Conservation (phyloP, 768 basidiomycete species). For the Tulasnella sp. region DNA sequence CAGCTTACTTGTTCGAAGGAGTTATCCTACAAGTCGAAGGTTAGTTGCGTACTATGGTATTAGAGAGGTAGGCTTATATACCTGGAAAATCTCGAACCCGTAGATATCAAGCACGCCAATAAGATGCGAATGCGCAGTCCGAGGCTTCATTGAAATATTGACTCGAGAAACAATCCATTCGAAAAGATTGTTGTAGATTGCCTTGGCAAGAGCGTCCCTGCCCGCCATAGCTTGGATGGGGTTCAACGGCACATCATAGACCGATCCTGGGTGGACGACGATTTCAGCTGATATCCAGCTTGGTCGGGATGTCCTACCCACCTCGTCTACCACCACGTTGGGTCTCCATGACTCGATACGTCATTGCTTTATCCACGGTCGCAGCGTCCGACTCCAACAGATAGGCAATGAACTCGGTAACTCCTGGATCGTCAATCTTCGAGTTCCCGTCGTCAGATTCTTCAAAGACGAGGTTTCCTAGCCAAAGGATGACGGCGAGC, state of each 20-base stretch:
- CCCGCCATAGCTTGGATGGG: conserved; percentile 87
- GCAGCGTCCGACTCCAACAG: conserved; percentile 85
- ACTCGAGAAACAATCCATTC: conserved; percentile 99
- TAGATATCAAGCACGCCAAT: conserved; percentile 99
- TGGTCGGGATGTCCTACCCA: conserved; percentile 24
- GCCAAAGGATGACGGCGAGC: conserved; percentile 90
- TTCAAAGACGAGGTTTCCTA: conserved; percentile 90
- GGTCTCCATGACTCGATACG: conserved; percentile 86
- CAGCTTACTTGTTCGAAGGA: conserved; percentile 73
- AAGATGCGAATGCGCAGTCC: conserved; percentile 70
- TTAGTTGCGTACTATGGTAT: conserved; percentile 1
- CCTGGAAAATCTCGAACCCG: conserved; percentile 93
- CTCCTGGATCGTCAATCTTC: conserved; percentile 72
- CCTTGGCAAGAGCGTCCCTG: conserved; percentile 90
- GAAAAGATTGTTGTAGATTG: conserved; percentile 97
- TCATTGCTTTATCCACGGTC: conserved; percentile 84
- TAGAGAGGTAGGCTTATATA: conserved; percentile 42
- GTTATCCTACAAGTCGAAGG: conserved; percentile 64
- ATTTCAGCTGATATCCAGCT: background rate
- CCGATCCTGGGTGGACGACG: conserved; percentile 53
- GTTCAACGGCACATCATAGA: conserved; percentile 97
- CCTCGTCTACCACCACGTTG: conserved; percentile 89
- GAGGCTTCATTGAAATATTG: conserved; percentile 94
- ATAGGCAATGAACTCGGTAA: conserved; percentile 95
- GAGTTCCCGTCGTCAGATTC: conserved; percentile 93